Conservation (phyloP, 768 basidiomycete species). For the Boletales sp. region DNA sequence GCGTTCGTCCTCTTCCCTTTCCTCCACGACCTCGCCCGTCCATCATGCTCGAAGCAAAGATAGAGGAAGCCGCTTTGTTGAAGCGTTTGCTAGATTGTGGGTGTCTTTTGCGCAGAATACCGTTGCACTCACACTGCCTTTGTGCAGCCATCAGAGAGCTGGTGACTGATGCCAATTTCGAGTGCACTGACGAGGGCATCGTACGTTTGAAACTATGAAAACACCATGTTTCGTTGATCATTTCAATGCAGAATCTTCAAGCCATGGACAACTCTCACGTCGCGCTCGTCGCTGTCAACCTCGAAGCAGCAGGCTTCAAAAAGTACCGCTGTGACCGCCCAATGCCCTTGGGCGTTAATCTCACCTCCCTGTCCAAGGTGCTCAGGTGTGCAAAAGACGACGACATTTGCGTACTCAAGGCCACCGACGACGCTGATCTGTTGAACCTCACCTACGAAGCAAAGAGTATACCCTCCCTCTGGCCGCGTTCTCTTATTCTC, state of each 20-base stretch:
- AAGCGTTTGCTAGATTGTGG: constrained; percentile 92
- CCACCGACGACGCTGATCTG: constrained; percentile 85
- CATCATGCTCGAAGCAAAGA: constrained; percentile 86
- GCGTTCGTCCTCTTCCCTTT: constrained; percentile 10
- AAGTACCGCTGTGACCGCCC: constrained; percentile 92
- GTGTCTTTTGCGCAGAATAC: constrained; percentile 14
- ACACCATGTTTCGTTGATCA: neutral
- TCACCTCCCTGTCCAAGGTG: constrained; percentile 88
- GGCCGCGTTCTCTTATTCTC: neutral
- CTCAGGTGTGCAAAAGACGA: constrained; percentile 97
- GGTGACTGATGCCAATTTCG: constrained; percentile 96
- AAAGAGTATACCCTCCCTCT: constrained; percentile 54
- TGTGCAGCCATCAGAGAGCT: constrained; percentile 90
- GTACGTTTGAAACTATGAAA: constrained; percentile 36
- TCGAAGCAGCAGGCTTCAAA: constrained; percentile 77
- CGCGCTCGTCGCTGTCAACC: constrained; percentile 87
- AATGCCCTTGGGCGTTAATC: constrained; percentile 86
- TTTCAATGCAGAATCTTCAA: constrained; percentile 63
- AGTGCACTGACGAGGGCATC: constrained; percentile 94
- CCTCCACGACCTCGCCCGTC: constrained; percentile 3
- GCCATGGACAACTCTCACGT: constrained; percentile 99
- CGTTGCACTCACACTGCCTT: constrained; percentile 1
- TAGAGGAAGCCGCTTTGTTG: constrained; percentile 80
- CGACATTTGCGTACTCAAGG: constrained; percentile 87
- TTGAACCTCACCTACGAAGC: constrained; percentile 89